A percentile compares a stretch with the other conserved stretches of the same genome.
phyloP scores from a whole-genome alignment of 1,139 yeast species.

The Suhomyces bokatorum region DNA sequence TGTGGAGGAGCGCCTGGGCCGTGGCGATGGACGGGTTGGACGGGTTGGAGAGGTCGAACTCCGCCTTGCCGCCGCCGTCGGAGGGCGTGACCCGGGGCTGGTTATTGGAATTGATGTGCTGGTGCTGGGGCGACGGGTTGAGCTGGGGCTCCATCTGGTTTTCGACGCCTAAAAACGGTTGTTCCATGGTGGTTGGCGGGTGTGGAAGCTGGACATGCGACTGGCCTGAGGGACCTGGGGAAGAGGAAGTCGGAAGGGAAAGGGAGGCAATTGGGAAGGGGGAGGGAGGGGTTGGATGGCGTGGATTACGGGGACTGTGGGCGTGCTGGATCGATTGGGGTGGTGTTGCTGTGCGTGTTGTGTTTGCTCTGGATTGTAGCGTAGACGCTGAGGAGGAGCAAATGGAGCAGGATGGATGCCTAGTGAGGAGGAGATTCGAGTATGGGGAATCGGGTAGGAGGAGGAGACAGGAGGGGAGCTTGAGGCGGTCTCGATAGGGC shows the following conservation, averaged over 20 bases:
- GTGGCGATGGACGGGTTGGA: constrained; percentile 23
- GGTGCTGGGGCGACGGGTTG: constrained; percentile 15
- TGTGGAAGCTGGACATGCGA: constrained; percentile 3
- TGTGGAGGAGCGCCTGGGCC: constrained; percentile 20
- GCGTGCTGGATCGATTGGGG: too few relatives aligned
- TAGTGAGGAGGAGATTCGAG: too few relatives aligned
- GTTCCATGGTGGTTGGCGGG: constrained; percentile 31
- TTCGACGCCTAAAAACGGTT: constrained; percentile 35
- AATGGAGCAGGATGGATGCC: too few relatives aligned
- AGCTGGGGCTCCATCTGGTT: constrained; percentile 27
- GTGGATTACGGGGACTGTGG: too few relatives aligned
- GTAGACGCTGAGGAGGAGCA: not conserved
- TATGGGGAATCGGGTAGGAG: not conserved
- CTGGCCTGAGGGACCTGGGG: not conserved
- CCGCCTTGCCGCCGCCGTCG: constrained; percentile 5
- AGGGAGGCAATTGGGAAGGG: not conserved
- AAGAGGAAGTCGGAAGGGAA: not conserved
- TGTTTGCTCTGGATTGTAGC: too few relatives aligned
- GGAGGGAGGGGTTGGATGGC: too few relatives aligned
- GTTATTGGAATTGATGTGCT: constrained; percentile 7
- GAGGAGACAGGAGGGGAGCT: not conserved
- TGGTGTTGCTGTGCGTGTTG: too few relatives aligned
- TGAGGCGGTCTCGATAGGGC: too few relatives aligned
- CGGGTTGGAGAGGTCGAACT: constrained; percentile 21
- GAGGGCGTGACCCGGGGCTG: constrained; percentile 9